These are phyloP conservation scores for Pleurotus sapidus DNA, from an alignment of 768 basidiomycete species.

Conservation along the genomic window DNA sequence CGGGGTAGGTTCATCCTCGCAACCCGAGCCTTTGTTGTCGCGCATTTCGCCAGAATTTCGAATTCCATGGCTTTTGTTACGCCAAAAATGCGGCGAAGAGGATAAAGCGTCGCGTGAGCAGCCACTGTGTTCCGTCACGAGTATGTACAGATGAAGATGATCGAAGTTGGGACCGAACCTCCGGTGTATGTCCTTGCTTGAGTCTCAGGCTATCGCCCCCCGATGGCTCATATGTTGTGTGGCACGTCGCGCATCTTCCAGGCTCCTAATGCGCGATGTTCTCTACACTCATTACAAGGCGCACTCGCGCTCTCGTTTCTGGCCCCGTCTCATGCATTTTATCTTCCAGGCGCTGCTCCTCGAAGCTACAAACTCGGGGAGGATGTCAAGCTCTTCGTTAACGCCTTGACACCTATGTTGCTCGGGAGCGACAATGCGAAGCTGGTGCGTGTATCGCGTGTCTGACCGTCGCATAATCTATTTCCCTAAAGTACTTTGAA, in stretches of 20 bases:
- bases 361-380: conserved; percentile 76
- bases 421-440: conserved; percentile 65
- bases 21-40: conserved; percentile 79
- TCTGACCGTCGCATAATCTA: too few relatives aligned
- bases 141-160: not conserved
- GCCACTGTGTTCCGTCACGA: not conserved
- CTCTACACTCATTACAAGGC: conserved; percentile 5
- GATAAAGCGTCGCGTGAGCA: not conserved
- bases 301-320: conserved; percentile 17
- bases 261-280: conserved; percentile 1
- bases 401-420: conserved; percentile 86
- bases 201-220: not conserved
- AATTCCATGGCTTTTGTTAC: conserved; percentile 63
- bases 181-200: not conserved
- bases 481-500: not conserved
- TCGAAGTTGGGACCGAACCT: not conserved
- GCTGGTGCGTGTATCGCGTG: conserved; percentile 48
- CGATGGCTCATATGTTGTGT: not conserved
- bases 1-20: conserved; percentile 84
- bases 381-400: conserved; percentile 76
- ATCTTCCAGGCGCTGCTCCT: conserved; percentile 90
- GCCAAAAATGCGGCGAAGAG: conserved; percentile 7
- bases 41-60: conserved; percentile 77
- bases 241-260: not conserved
- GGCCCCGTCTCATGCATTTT: conserved; percentile 61